phyloP scores from a whole-genome alignment of 345 rosid species.

The Microcos paniculata region DNA sequence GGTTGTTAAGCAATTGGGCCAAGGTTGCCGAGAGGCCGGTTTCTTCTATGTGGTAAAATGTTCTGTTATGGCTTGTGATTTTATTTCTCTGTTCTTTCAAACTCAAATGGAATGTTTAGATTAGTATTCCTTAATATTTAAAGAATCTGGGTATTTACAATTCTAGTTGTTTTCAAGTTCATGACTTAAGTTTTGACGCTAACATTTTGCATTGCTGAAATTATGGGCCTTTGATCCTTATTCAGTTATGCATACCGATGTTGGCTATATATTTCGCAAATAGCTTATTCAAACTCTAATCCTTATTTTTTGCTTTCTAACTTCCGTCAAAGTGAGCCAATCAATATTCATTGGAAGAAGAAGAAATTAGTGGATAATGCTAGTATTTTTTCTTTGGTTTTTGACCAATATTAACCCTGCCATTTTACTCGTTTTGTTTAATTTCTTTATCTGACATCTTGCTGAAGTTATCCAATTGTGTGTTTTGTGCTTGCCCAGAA shows the following conservation, averaged over 20 bases:
- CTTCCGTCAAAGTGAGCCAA: too few species aligned
- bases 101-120: neutral
- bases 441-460: neutral
- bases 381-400: too few species aligned
- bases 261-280: neutral
- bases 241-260: neutral
- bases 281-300: neutral
- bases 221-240: neutral
- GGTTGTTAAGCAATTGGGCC: slow-evolving; percentile 62
- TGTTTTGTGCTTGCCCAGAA: slow-evolving; percentile 41
- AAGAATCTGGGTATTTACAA: neutral
- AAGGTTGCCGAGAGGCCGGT: slow-evolving; percentile 80
- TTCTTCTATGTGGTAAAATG: slow-evolving; percentile 81
- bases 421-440: neutral
- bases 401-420: neutral
- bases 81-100: neutral
- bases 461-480: neutral
- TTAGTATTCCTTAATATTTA: neutral
- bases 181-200: neutral
- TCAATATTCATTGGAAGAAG: too few species aligned
- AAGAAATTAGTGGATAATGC: too few species aligned
- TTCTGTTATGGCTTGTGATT: neutral
- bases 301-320: too few species aligned
- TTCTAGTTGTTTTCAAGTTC: neutral
- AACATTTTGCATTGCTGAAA: neutral